Conservation (phyloP, 2,329 filamentous ascomycete species). For the Gnomoniopsis sp. region DNA sequence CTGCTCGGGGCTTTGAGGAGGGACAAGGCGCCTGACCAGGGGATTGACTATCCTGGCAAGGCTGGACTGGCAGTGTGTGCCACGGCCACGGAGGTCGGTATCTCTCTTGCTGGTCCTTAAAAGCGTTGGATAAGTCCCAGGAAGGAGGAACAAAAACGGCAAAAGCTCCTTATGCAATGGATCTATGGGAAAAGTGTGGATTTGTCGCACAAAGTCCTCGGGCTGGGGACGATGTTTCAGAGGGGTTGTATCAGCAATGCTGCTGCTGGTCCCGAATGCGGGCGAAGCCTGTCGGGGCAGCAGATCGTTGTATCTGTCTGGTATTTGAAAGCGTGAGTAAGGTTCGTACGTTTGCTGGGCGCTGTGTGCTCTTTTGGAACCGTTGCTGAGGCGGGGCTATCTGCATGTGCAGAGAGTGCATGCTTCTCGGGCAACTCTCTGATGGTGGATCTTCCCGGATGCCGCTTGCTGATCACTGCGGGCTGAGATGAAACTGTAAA, state of each 20-base stretch:
- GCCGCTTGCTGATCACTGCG: background rate
- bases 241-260: constrained; percentile 32
- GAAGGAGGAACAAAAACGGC: background rate
- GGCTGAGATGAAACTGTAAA: too few relatives aligned
- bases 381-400: background rate
- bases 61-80: constrained; percentile 7
- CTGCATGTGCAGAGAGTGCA: background rate
- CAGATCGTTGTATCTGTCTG: background rate
- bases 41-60: constrained; percentile 2
- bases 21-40: constrained; percentile 10
- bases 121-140: background rate
- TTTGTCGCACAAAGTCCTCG: constrained; percentile 21
- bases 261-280: constrained; percentile 19
- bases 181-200: constrained; percentile 13
- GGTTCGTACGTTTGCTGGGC: constrained; percentile 6
- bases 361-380: background rate
- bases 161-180: background rate
- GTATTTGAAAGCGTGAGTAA: background rate
- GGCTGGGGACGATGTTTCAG: constrained; percentile 30
- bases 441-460: background rate
- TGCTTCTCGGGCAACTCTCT: background rate
- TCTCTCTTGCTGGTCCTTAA: background rate
- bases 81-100: background rate
- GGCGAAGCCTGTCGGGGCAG: constrained; percentile 22
- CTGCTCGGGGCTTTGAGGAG: constrained; percentile 10